phyloP scores from a whole-genome alignment of 371 early-diverging fungal genomes.

The Rhizomucor miehei region DNA sequence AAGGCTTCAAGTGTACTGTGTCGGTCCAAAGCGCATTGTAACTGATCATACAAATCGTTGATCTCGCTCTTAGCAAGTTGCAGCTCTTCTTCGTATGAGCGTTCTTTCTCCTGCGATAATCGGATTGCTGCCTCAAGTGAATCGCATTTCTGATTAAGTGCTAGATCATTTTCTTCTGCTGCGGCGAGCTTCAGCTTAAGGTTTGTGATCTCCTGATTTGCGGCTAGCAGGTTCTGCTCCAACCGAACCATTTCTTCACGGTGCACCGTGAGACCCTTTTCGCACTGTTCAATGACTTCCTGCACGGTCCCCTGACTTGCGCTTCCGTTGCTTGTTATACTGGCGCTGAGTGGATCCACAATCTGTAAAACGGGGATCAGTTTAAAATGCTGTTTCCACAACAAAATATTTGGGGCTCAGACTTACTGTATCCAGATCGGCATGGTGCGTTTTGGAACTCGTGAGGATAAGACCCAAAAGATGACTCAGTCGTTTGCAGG shows the following conservation, averaged over 20 bases:
- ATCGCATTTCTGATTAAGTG: not conserved
- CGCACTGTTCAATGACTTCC: slow-evolving; percentile 35
- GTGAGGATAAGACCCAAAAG: slow-evolving; percentile 33
- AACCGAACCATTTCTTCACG: slow-evolving; percentile 6
- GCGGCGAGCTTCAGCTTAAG: not conserved
- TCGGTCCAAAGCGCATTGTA: not conserved
- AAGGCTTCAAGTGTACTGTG: not conserved
- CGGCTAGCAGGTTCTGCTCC: not conserved
- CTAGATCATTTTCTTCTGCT: not conserved
- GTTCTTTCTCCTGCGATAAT: not conserved
- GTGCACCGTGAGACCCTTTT: slow-evolving; percentile 26
- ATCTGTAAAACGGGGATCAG: slow-evolving; percentile 2
- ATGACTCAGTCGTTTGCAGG: slow-evolving; percentile 28
- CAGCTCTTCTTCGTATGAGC: not conserved
- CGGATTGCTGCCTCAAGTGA: too few species aligned
- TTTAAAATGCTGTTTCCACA: too few species aligned
- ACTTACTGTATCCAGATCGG: not conserved
- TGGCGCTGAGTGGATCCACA: not conserved
- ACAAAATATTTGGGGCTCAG: not conserved
- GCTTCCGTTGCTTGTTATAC: not conserved
- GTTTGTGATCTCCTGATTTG: not conserved
- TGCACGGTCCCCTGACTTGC: slow-evolving; percentile 16
- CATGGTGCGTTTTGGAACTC: slow-evolving; percentile 21
- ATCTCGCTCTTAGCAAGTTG: not conserved
- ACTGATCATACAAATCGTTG: too few species aligned